Percentiles rank a stretch among this genome's conserved stretches.
Evolutionary conservation across 768 basidiomycete genomes (phyloP).

Genomic region (Suillus variegatus): DNA sequence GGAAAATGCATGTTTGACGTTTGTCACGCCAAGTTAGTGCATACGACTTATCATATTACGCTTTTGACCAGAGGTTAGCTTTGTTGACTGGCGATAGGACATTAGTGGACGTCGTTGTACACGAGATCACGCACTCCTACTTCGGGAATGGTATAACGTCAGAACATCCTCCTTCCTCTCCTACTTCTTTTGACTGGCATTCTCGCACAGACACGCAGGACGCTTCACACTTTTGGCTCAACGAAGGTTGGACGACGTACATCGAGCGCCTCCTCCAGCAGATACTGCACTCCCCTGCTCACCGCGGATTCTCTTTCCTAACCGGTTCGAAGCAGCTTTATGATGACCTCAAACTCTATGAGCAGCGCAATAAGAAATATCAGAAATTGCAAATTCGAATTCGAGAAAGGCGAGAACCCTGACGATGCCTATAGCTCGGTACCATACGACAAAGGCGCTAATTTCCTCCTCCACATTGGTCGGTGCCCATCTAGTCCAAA

Average conservation of each 20-base stretch:
- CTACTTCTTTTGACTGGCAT: conserved; percentile 7
- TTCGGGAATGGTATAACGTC: conserved; percentile 91
- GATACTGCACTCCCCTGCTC: conserved; percentile 67
- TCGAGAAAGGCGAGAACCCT: conserved; percentile 71
- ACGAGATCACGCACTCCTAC: conserved; percentile 87
- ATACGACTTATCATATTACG: not conserved
- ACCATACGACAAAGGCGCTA: conserved; percentile 90
- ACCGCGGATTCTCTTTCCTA: conserved; percentile 79
- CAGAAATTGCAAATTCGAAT: conserved; percentile 79
- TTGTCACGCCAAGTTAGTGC: conserved; percentile 79
- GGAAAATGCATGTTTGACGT: conserved; percentile 91
- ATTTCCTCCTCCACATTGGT: conserved; percentile 86
- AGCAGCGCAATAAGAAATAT: conserved; percentile 59
- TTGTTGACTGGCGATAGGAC: conserved; percentile 85
- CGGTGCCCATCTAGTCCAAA: conserved; percentile 14
- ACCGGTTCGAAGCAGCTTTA: conserved; percentile 72
- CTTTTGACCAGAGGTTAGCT: conserved; percentile 39
- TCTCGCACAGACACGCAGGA: conserved; percentile 56
- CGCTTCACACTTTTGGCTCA: conserved; percentile 84
- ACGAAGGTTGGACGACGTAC: conserved; percentile 94
- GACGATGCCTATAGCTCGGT: conserved; percentile 76
- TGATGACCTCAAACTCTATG: conserved; percentile 68
- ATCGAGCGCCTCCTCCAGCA: conserved; percentile 81
- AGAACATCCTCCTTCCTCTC: conserved; percentile 25
- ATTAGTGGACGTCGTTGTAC: conserved; percentile 86